phyloP scores from a whole-genome alignment of 2,329 filamentous ascomycete species.

The Fusarium sp. region DNA sequence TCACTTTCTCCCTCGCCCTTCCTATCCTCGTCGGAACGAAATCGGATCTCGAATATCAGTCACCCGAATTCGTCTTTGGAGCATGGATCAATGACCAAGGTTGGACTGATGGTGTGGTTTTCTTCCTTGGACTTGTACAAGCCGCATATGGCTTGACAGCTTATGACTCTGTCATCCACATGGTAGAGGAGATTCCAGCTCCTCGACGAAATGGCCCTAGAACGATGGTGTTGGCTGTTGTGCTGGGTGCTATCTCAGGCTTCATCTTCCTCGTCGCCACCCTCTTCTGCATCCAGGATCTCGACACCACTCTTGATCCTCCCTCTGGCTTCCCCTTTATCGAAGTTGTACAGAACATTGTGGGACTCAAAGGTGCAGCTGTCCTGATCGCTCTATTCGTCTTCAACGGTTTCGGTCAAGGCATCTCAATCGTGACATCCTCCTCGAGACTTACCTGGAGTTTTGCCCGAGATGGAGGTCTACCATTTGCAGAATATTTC shows the following conservation, averaged over 20 bases:
- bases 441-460: conserved; percentile 65
- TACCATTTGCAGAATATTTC: conserved; percentile 59
- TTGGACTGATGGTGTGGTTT: conserved; percentile 65
- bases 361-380: conserved; percentile 54
- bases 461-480: conserved; percentile 64
- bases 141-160: conserved; percentile 63
- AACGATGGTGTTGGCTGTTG: conserved; percentile 63
- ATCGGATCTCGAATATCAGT: conserved; percentile 58
- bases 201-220: conserved; percentile 62
- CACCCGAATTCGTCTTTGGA: conserved; percentile 64
- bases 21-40: conserved; percentile 63
- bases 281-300: conserved; percentile 62
- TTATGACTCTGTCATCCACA: conserved; percentile 69
- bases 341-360: conserved; percentile 55
- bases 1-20: conserved; percentile 63
- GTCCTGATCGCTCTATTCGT: conserved; percentile 64
- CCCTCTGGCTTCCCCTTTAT: conserved; percentile 60
- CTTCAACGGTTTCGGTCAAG: conserved; percentile 66
- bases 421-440: conserved; percentile 63
- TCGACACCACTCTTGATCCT: conserved; percentile 56
- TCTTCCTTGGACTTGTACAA: conserved; percentile 68
- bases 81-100: conserved; percentile 57
- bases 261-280: conserved; percentile 63
- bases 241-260: conserved; percentile 60
- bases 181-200: conserved; percentile 67